phyloP scores from a whole-genome alignment of 805 yeast genomes.

The Saccharomyces cerevisiae region DNA sequence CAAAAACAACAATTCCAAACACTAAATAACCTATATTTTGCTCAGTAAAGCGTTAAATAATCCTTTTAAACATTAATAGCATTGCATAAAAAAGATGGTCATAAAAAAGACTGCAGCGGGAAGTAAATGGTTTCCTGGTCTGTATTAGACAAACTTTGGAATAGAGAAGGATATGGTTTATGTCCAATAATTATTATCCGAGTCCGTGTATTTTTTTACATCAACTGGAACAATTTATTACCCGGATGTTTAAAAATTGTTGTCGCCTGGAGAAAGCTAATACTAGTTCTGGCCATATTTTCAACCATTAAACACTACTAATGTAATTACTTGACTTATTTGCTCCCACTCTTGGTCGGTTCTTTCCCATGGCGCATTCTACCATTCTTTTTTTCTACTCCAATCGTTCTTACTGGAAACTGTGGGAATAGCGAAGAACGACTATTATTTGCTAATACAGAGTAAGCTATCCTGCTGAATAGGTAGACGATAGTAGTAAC shows the following conservation, averaged over 20 bases:
- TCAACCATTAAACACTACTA: neutral
- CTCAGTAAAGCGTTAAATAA: neutral
- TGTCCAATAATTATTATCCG: neutral
- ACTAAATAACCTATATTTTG: neutral
- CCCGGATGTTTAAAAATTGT: neutral
- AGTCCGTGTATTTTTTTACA: conserved; percentile 4
- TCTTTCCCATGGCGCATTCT: neutral
- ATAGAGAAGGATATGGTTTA: neutral
- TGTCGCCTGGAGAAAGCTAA: neutral
- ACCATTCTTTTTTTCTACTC: neutral
- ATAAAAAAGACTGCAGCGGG: neutral
- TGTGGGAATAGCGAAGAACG: no score
- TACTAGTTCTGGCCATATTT: neutral
- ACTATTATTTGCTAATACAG: no score
- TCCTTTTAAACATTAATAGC: neutral
- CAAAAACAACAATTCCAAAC: neutral
- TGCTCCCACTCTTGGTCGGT: neutral
- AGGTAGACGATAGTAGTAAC: no score
- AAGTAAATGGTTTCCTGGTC: neutral
- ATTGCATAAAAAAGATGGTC: neutral
- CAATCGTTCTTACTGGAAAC: no score
- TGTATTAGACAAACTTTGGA: neutral
- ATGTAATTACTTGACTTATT: neutral
- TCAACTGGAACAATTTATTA: neutral
- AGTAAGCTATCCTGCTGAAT: no score